Evolutionary conservation across 2,329 filamentous ascomycete genomes (phyloP).

Genomic region (Trichoderma arundinaceum): DNA sequence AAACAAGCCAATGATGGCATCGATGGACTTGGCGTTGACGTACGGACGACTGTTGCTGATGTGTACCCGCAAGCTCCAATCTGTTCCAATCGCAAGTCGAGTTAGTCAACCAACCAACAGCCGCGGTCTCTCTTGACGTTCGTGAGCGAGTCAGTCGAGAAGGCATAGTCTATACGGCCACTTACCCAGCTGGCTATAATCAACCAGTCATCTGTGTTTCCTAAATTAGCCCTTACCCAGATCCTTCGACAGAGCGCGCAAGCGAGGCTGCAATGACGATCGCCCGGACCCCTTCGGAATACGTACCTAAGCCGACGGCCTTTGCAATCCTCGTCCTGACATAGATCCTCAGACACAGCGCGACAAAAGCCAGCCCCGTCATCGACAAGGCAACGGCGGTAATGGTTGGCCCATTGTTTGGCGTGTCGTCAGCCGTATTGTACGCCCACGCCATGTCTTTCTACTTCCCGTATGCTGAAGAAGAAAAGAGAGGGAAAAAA

Average conservation of each 20-base stretch:
- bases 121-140: neutral
- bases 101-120: slow-evolving; percentile 1
- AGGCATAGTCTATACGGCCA: neutral
- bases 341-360: slow-evolving; percentile 44
- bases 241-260: neutral
- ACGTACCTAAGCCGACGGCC: slow-evolving; percentile 39
- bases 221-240: neutral
- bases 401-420: slow-evolving; percentile 45
- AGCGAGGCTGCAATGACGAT: neutral
- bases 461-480: neutral
- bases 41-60: slow-evolving; percentile 46
- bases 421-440: slow-evolving; percentile 43
- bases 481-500: neutral
- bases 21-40: slow-evolving; percentile 27
- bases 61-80: slow-evolving; percentile 45
- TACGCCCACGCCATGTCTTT: slow-evolving; percentile 46
- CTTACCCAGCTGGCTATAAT: slow-evolving; percentile 41
- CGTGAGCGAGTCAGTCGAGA: neutral
- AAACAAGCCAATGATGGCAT: neutral
- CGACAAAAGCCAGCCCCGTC: slow-evolving; percentile 41
- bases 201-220: slow-evolving; percentile 33
- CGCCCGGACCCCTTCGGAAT: neutral
- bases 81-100: slow-evolving; percentile 33
- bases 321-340: slow-evolving; percentile 45
- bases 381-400: slow-evolving; percentile 41